A percentile compares a stretch with the other conserved stretches of the same genome.
phyloP scores from a whole-genome alignment of 257 asterid species.

The Mitragyna speciosa region DNA sequence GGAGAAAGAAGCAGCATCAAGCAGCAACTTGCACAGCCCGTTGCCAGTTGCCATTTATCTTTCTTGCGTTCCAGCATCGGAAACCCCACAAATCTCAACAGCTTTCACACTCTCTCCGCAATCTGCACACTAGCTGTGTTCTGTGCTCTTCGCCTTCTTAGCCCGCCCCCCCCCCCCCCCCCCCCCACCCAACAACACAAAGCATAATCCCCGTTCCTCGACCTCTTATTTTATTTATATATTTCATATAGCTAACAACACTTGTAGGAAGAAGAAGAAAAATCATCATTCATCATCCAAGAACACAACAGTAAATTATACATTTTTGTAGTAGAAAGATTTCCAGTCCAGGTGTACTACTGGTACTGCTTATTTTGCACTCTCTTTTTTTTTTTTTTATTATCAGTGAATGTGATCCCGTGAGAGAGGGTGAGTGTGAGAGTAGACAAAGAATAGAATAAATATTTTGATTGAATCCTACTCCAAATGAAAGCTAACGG shows the following conservation, averaged over 20 bases:
- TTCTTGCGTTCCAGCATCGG: constrained; percentile 19
- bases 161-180: too few relatives aligned
- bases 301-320: too few relatives aligned
- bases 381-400: neutral
- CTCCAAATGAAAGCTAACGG: constrained; percentile 4
- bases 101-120: constrained; percentile 5
- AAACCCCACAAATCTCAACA: constrained; percentile 60
- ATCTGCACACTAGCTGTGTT: constrained; percentile 8
- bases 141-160: constrained; percentile 20
- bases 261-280: constrained; percentile 19
- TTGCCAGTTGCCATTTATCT: constrained; percentile 6
- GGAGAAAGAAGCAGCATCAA: too few relatives aligned
- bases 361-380: neutral
- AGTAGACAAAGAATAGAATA: constrained; percentile 21
- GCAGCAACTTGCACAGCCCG: constrained; percentile 7
- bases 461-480: neutral
- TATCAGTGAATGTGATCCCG: too few relatives aligned
- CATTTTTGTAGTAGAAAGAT: neutral
- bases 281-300: neutral
- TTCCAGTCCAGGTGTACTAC: neutral
- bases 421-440: constrained; percentile 4
- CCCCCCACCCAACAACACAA: too few relatives aligned
- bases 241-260: neutral
- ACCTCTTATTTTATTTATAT: constrained; percentile 16
- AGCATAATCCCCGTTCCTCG: neutral